These are phyloP conservation scores for Haplographium delicatum DNA, from an alignment of 495 filamentous ascomycete genomes.

Conservation along the genomic window DNA sequence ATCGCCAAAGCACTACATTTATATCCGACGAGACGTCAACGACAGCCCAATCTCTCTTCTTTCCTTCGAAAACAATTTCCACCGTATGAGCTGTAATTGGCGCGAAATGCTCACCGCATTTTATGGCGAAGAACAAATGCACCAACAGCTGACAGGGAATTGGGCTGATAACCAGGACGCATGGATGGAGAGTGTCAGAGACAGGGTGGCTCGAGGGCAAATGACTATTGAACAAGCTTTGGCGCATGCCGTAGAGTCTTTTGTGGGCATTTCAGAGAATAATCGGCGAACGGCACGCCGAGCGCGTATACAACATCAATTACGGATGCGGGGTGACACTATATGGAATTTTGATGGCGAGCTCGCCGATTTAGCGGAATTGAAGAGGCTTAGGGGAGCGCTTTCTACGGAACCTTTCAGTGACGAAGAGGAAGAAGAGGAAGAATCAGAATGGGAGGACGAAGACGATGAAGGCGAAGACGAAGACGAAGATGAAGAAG, in stretches of 20 bases:
- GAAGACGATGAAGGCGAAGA: conserved; percentile 8
- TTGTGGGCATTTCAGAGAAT: neutral
- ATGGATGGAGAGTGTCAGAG: neutral
- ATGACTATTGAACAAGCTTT: conserved; percentile 1
- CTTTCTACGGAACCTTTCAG: neutral
- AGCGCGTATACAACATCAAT: conserved; percentile 3
- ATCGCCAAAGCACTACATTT: neutral
- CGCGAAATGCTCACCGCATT: conserved; percentile 7
- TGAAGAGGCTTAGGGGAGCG: neutral
- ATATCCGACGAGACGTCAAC: conserved; percentile 10
- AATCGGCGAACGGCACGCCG: conserved; percentile 3
- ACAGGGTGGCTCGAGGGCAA: neutral
- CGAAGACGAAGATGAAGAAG: conserved; percentile 1
- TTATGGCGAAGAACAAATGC: conserved; percentile 7
- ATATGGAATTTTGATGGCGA: conserved; percentile 5
- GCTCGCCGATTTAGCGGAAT: neutral
- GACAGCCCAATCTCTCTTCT: conserved; percentile 11
- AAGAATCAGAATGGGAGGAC: neutral
- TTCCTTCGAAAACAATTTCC: neutral
- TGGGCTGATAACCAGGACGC: conserved; percentile 1
- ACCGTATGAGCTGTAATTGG: conserved; percentile 12
- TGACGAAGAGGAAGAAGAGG: conserved; percentile 1
- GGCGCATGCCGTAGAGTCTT: neutral
- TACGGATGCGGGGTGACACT: neutral
- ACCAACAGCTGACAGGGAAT: neutral